phyloP scores from a whole-genome alignment of 306 rosid genomes.

The Betula pendula region DNA sequence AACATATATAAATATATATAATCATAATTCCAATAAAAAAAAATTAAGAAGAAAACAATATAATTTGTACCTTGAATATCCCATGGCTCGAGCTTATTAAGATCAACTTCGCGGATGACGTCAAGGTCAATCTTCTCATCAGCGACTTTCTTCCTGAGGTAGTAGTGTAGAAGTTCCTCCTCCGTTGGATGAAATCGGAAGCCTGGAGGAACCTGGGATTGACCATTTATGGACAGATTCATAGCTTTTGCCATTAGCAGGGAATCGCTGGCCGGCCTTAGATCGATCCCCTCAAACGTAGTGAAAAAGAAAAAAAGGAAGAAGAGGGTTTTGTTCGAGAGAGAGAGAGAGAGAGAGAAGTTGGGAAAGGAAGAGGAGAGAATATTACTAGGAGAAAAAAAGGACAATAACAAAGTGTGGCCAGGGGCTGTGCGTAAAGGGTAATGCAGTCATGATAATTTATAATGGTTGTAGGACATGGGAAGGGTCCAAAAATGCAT shows the following conservation, averaged over 20 bases:
- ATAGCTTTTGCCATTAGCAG: constrained; percentile 30
- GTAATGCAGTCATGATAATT: constrained; percentile 44
- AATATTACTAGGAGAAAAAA: not conserved
- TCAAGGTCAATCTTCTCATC: constrained; percentile 61
- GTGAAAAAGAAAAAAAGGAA: not conserved
- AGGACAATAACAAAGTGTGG: not conserved
- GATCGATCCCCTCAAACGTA: not conserved
- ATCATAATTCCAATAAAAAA: not conserved
- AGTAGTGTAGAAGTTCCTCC: constrained; percentile 66
- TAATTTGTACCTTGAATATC: constrained; percentile 59
- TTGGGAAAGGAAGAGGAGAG: not conserved
- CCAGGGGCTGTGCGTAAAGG: constrained; percentile 29
- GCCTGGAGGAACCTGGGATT: constrained; percentile 59
- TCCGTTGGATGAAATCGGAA: constrained; percentile 63
- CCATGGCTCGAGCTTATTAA: constrained; percentile 69
- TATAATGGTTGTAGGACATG: constrained; percentile 44
- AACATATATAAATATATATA: not conserved
- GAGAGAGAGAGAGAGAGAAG: not conserved
- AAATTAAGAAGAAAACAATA: not conserved
- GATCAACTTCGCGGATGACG: constrained; percentile 63
- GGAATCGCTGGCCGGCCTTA: not conserved
- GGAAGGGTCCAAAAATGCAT: constrained; percentile 53
- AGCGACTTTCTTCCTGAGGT: constrained; percentile 53
- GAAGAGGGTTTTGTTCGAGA: too few relatives aligned
- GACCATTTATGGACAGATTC: constrained; percentile 56